Conservation (phyloP, 495 filamentous ascomycete species). For the Xylona heveae region DNA sequence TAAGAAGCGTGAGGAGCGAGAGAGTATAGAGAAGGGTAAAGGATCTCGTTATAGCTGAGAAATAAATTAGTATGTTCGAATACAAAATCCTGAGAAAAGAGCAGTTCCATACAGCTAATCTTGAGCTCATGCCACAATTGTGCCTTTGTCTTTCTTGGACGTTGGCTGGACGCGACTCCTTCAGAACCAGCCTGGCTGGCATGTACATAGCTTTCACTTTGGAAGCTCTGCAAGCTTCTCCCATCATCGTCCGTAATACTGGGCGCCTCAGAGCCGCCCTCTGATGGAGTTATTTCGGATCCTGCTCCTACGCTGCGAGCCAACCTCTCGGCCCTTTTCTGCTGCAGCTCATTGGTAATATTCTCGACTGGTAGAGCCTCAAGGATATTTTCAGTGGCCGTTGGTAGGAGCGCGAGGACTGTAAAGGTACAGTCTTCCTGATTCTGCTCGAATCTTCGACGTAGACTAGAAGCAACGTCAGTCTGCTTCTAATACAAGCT, state of each 20-base stretch:
- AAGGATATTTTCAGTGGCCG: conserved; percentile 71
- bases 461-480: conserved; percentile 35
- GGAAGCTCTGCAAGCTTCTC: conserved; percentile 50
- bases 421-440: conserved; percentile 97
- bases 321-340: conserved; percentile 66
- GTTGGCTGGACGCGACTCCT: conserved; percentile 7
- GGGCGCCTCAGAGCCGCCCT: conserved; percentile 36
- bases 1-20: conserved; percentile 74
- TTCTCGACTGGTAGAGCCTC: conserved; percentile 75
- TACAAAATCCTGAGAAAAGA: not conserved
- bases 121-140: conserved; percentile 97
- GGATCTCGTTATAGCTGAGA: conserved; percentile 66
- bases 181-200: conserved; percentile 34
- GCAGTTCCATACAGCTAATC: conserved; percentile 50
- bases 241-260: conserved; percentile 72
- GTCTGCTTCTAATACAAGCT: not conserved
- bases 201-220: conserved; percentile 61
- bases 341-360: conserved; percentile 75
- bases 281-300: conserved; percentile 29
- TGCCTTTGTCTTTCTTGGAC: conserved; percentile 57
- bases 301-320: conserved; percentile 27
- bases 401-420: conserved; percentile 86
- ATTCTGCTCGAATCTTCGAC: conserved; percentile 92
- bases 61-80: conserved; percentile 4
- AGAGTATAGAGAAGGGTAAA: conserved; percentile 86